Base-by-base conservation (phyloP, 2,329 filamentous ascomycete genomes). In the Zymoseptoria pseudotritici region DNA sequence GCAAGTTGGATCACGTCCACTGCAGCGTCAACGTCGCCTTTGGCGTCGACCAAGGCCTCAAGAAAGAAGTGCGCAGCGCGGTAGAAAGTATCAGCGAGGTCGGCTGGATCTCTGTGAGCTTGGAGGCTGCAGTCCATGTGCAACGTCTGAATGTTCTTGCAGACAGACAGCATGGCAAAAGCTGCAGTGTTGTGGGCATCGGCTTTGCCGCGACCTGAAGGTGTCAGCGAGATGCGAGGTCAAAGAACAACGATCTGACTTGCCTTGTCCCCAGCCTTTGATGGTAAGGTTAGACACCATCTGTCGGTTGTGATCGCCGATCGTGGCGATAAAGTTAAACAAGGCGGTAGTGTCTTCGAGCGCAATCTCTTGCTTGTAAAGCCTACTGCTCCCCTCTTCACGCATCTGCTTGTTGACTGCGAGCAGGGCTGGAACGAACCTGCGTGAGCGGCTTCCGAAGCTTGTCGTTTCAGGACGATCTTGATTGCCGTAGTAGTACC, bases 391-490 rank as follows among this genome's bases (percentile, higher is more conserved):
- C 6, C 62, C 67, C 50, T 72, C 70, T 4, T 55, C 55, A 17
- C 68, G 61, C 49, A 72, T 68, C 51, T 71, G 70, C 58, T 67
- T 65, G 62, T 61, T 68, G 53, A 68, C 65, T 7, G 66, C 68
- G 1, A 72, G 61, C 6, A 72, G 59, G n/a, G 62, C 63, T 8
- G 70, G 70, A 17, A 63, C 46, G 17, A 67, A 57, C 11, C 26
- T 26, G 2, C 56, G 57, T 3, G 53, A 53, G 29, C 36, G 57
- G 26, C 24, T 49, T 21, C 57, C 53, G 50, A 59, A 42, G 19
- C 19, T 29, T 11, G 54, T 50, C 5, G 19, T 50, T 21, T 58
- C 51, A 9, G 13, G 24, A 51, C 55, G 50, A 31, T 13, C 54
- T 46, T 56, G 22, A 22, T 42, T 24, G 36, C 13, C 21, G 5